Evolutionary conservation across 305 asterid genomes (phyloP).

Genomic region (Ajuga reptans): DNA sequence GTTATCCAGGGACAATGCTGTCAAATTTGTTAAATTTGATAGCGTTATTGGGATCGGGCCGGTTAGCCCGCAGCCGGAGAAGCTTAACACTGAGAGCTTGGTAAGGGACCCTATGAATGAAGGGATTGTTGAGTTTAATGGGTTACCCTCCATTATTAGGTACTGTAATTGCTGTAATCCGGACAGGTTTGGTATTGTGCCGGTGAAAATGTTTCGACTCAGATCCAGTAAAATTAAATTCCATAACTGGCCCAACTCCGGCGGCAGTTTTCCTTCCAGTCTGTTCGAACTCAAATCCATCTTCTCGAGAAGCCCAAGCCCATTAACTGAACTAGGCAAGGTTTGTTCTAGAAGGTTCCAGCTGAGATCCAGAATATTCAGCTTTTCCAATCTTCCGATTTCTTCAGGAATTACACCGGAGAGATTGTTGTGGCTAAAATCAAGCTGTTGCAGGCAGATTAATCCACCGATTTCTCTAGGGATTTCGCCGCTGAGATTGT

Average conservation of each 20-base stretch:
- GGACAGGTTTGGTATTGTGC: constrained; percentile 34
- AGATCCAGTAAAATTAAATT: constrained; percentile 38
- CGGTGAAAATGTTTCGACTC: constrained; percentile 38
- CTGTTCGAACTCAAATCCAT: constrained; percentile 44
- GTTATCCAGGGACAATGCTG: constrained; percentile 35
- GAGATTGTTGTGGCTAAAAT: constrained; percentile 38
- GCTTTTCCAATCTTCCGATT: constrained; percentile 27
- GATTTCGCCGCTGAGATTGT: constrained; percentile 43
- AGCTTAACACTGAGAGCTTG: constrained; percentile 27
- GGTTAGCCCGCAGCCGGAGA: constrained; percentile 43
- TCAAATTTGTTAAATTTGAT: constrained; percentile 26
- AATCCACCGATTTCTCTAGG: constrained; percentile 35
- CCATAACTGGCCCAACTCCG: constrained; percentile 30
- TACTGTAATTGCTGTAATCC: constrained; percentile 38
- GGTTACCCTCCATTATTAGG: constrained; percentile 45
- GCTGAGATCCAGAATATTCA: constrained; percentile 44
- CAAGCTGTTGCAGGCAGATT: constrained; percentile 36
- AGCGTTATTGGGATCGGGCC: constrained; percentile 36
- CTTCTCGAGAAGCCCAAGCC: constrained; percentile 33
- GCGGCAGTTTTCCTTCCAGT: constrained; percentile 36
- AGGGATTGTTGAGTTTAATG: constrained; percentile 34
- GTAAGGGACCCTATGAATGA: constrained; percentile 24
- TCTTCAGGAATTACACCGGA: constrained; percentile 35
- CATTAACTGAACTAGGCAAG: constrained; percentile 31
- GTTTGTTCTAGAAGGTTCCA: constrained; percentile 23